Percentiles rank a stretch among this genome's conserved stretches.
These are phyloP conservation scores for Ceratocystiopsis sp. DNA, from an alignment of 2,329 filamentous ascomycete species.

Conservation along the genomic window DNA sequence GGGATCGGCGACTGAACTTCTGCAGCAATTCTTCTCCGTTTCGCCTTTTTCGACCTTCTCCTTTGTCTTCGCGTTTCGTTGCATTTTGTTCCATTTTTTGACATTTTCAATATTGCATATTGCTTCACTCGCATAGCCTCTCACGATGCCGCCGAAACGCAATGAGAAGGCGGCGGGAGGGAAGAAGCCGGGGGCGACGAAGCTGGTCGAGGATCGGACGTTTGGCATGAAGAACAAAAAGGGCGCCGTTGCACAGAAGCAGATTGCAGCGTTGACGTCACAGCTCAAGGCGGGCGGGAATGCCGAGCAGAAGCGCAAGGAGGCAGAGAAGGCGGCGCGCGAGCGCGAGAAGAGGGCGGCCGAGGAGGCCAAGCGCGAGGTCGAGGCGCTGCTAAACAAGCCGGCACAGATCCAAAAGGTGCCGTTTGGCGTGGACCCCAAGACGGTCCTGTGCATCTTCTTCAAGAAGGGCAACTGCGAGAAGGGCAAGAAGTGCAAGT, in stretches of 20 bases:
- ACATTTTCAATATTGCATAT: background rate
- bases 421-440: constrained; percentile 92
- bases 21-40: background rate
- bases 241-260: constrained; percentile 73
- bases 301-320: constrained; percentile 74
- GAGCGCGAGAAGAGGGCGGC: constrained; percentile 85
- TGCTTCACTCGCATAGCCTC: constrained; percentile 8
- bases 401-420: constrained; percentile 95
- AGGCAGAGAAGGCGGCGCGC: constrained; percentile 46
- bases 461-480: constrained; percentile 96
- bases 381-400: constrained; percentile 68
- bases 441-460: constrained; percentile 92
- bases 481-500: constrained; percentile 96
- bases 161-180: constrained; percentile 30
- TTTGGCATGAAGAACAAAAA: constrained; percentile 99
- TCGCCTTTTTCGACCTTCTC: background rate
- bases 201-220: constrained; percentile 78
- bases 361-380: constrained; percentile 67
- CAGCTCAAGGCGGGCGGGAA: constrained; percentile 58
- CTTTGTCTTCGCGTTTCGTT: background rate
- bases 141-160: constrained; percentile 59
- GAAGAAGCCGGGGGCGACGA: constrained; percentile 38
- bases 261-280: constrained; percentile 68
- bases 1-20: background rate
- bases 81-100: background rate